Evolutionary conservation across 1,139 yeast genomes (phyloP).

Genomic region (Lizanozyma gosingica): DNA sequence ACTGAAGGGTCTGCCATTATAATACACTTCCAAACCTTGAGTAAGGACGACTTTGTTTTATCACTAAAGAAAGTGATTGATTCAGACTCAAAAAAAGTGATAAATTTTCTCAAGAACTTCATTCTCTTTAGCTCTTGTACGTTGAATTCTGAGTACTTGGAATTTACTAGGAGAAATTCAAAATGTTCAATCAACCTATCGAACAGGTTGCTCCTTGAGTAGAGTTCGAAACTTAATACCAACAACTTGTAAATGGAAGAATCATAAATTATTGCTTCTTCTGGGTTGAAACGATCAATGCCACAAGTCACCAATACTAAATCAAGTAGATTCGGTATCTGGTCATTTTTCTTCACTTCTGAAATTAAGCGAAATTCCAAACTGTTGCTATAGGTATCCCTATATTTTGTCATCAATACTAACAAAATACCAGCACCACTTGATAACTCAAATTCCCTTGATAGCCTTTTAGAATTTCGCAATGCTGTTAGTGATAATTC

Average conservation of each 20-base stretch:
- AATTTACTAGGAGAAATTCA: slow-evolving; percentile 17
- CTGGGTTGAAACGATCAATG: slow-evolving; percentile 14
- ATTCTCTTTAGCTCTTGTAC: slow-evolving; percentile 22
- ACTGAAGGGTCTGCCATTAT: slow-evolving; percentile 27
- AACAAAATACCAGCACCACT: slow-evolving; percentile 33
- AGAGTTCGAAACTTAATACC: slow-evolving; percentile 28
- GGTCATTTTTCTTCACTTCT: slow-evolving; percentile 2
- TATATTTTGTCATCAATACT: slow-evolving; percentile 22
- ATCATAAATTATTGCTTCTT: slow-evolving; percentile 1
- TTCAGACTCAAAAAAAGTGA: slow-evolving; percentile 27
- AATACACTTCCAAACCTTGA: slow-evolving; percentile 14
- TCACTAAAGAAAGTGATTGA: slow-evolving; percentile 7
- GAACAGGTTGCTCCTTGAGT: slow-evolving; percentile 17
- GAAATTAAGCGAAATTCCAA: slow-evolving; percentile 11
- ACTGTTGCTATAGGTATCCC: slow-evolving; percentile 14
- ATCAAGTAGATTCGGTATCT: slow-evolving; percentile 10
- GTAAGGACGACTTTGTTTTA: slow-evolving; percentile 12
- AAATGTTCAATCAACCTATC: slow-evolving; percentile 20
- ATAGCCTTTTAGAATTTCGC: slow-evolving; percentile 29
- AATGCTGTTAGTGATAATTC: slow-evolving; percentile 19
- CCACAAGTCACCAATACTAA: slow-evolving; percentile 19
- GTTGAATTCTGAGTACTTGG: slow-evolving; percentile 20
- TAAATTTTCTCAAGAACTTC: slow-evolving; percentile 23
- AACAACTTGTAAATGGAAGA: slow-evolving; percentile 25
- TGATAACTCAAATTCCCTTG: slow-evolving; percentile 34